Base-by-base conservation (phyloP, 208 protist genomes). In the Trypanosoma boissoni region DNA sequence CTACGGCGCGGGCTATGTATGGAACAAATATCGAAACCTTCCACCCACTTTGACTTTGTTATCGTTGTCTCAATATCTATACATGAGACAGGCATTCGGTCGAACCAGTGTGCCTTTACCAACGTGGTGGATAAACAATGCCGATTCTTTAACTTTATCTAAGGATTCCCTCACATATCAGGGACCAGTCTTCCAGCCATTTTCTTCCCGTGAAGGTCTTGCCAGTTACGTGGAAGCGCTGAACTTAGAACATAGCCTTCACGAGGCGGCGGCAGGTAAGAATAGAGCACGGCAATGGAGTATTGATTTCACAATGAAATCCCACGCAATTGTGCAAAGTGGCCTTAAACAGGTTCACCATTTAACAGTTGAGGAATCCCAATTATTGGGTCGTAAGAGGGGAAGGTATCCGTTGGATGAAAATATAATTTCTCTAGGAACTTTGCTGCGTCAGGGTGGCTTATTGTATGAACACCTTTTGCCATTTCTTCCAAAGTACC, bases 401-500 rank as follows among this genome's bases (percentile, higher is more conserved):
- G 34, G 12, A 16, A 39, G 34, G 12, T 6, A 39, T 39, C 34
- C 12, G 6, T 39, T 12, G 34, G 8, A 39, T 28, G 16, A 44
- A 9, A 28, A 16, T 26, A 34, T 52, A 8, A 12, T 50, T 46
- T 43, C 24, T 44, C 23, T 74, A 14, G 45, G 69, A 51, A 9
- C 39, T 69, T 26, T 87, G 1, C 62, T 94, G 2, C 68, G 65
- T 24, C 43, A 26, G 24, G 32, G 77, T 42, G 87, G 83, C 20
- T 61, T 83, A 14, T 31, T 72, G 21, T 76, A 77, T 7, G 62
- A 81, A 26, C 85, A 92, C 50, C 69, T 95, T 14, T 68, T 91
- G 3, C 60, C 59, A 14, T 92, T 88, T 50, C 71, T 76, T 20
- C 82, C 88, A 0, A 64, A 83, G n/a, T 86, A 88, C 42, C 73